Evolutionary conservation across 257 asterid genomes (phyloP), one percentile per base, ranked within the genome.

Genomic region (Solanum etuberosum): DNA sequence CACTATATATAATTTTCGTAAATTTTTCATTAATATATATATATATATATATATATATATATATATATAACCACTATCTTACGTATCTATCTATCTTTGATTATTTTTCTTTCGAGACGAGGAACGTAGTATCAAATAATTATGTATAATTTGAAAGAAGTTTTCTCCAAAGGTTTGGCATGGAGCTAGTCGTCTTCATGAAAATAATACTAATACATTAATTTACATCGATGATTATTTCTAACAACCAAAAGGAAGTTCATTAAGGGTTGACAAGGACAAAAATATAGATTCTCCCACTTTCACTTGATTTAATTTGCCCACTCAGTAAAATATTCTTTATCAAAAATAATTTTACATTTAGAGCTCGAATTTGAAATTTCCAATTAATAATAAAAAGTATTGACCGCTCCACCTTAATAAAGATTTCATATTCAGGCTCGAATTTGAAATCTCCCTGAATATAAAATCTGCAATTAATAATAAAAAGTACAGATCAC

Each of bases 341-440:
- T n/a, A 61, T 61, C 7, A 61, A 61, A 61, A 10, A 1, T 0
- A 0, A 61, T 61, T n/a, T 61, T 1, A n/a, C 10, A 23, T 23
- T 2, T 3, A 9, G 5, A 0, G 0, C 27, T 23, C 1, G 0
- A 59, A 59, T 59, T 59, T 23, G 0, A 59, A 59, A 21, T 8
- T 0, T 21, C 0, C 0, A 4, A 23, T 23, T 59, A 59, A 23
- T 23, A 9, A 59, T 18, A 40, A 40, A 8, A 15, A 31, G 3
- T 31, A 31, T 43, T 43, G 6, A 43, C 16, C 51, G 12, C 51
- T 43, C 51, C 51, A 43, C 16, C 5, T 43, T 43, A 12, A 43
- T 43, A 43, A 43, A 43, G 0, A 43, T 43, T 11, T 43, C 16
- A 43, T 43, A 43, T 43, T 12, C 4, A 1, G 3, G 0, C 57